Evolutionary conservation across 495 filamentous ascomycete genomes (phyloP).

Genomic region (Xylaria scruposa): DNA sequence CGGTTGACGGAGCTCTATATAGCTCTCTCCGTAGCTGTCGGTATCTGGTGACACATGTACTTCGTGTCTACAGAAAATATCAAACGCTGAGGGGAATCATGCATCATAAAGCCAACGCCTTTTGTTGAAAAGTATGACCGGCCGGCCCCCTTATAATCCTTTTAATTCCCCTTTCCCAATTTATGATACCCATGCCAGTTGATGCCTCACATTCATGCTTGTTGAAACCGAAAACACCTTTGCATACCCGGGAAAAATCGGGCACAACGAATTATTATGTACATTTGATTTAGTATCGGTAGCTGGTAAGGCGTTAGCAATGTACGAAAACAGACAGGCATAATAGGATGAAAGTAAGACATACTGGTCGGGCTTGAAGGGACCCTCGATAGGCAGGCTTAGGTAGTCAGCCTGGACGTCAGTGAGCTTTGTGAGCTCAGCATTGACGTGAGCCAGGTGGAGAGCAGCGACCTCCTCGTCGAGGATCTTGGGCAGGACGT

Average conservation of each 20-base stretch:
- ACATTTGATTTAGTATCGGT: constrained; percentile 62
- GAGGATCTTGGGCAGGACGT: constrained; percentile 96
- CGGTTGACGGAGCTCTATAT: constrained; percentile 42
- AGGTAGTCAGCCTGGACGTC: constrained; percentile 92
- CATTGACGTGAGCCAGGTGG: constrained; percentile 94
- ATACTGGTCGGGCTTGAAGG: constrained; percentile 90
- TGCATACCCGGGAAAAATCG: constrained; percentile 33
- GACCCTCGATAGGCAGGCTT: constrained; percentile 79
- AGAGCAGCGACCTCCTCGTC: constrained; percentile 97
- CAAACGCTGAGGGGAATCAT: constrained; percentile 51
- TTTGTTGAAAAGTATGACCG: constrained; percentile 62
- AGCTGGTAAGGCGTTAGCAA: constrained; percentile 51
- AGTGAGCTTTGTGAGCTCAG: constrained; percentile 85
- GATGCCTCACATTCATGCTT: constrained; percentile 55
- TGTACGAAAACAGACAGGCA: not conserved
- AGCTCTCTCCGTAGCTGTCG: constrained; percentile 38
- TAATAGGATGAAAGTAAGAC: constrained; percentile 29
- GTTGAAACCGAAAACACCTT: constrained; percentile 49
- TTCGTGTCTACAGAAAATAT: constrained; percentile 33
- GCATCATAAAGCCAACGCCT: constrained; percentile 60
- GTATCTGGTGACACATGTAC: constrained; percentile 29
- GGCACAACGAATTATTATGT: constrained; percentile 36
- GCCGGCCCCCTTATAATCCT: constrained; percentile 46
- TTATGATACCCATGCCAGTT: constrained; percentile 45
- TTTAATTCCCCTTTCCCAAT: constrained; percentile 51